These are phyloP conservation scores for Oryza glaberrima DNA, from an alignment of 176 grass and related monocot genomes.

Conservation along the genomic window DNA sequence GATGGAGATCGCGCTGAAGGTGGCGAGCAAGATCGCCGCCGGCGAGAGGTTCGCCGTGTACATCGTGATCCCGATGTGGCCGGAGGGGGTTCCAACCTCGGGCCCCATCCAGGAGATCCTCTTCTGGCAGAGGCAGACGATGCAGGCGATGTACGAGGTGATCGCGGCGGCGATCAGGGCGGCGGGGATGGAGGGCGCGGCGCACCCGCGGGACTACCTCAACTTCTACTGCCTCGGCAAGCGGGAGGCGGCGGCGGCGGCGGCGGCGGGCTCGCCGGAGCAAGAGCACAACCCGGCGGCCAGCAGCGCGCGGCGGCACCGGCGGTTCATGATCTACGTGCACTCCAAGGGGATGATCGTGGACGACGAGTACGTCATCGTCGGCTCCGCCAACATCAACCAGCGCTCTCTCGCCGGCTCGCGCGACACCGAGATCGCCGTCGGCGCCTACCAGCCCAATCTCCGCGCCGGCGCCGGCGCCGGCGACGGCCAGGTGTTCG, in stretches of 20 bases:
- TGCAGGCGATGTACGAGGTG: slow-evolving; percentile 82
- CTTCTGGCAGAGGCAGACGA: slow-evolving; percentile 77
- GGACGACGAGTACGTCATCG: slow-evolving; percentile 90
- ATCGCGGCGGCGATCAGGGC: slow-evolving; percentile 29
- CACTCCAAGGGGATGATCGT: slow-evolving; percentile 93
- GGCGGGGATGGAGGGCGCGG: not conserved
- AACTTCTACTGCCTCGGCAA: slow-evolving; percentile 98
- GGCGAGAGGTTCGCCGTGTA: slow-evolving; percentile 55
- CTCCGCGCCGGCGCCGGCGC: not conserved
- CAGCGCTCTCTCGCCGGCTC: slow-evolving; percentile 77
- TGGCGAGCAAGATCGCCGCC: slow-evolving; percentile 47
- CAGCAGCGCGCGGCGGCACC: slow-evolving; percentile 40
- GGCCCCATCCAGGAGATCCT: slow-evolving; percentile 46
- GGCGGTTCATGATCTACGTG: slow-evolving; percentile 92
- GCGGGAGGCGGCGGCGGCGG: slow-evolving; percentile 20
- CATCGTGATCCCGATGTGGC: slow-evolving; percentile 59
- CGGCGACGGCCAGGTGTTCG: slow-evolving; percentile 48
- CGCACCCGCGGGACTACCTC: slow-evolving; percentile 63
- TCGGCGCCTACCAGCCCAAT: slow-evolving; percentile 81
- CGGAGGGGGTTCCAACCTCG: slow-evolving; percentile 29
- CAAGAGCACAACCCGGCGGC: not conserved
- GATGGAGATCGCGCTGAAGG: slow-evolving; percentile 67
- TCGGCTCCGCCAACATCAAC: slow-evolving; percentile 95
- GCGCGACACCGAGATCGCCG: slow-evolving; percentile 88
- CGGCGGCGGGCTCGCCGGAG: not conserved